Evolutionary conservation across 2,329 filamentous ascomycete species (phyloP), one percentile per base, ranked within the genome.

Genomic region (Xylariales sp.): DNA sequence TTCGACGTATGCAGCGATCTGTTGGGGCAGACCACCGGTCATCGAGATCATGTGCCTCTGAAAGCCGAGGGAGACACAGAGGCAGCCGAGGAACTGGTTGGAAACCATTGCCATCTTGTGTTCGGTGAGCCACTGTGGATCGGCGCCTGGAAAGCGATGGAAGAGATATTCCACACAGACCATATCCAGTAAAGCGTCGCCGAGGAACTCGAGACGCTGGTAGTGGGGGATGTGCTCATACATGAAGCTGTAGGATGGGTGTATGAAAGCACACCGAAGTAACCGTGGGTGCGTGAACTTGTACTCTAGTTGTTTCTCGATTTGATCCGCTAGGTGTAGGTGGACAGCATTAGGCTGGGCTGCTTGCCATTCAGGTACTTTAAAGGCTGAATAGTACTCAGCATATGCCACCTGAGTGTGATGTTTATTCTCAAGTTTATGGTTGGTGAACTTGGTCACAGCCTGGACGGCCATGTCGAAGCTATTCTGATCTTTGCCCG

Each of bases 21-120:
- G 65, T 14, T 59, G 63, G 24, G 71, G 61, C 24, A 76, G 53
- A 0, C 54, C 51, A 0, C 63, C 52, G 3, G 66, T 68, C 7
- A 85, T 71, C 5, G 72, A 65, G 0, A 80, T 75, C 12, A 97
- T 65, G 57, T 91, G 82, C 36, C 71, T 77, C 57, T 96, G 82
- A 42, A 97, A 84, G 1, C 78, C 83, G 1, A 97, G 74, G 35
- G 79, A 75, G 3, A 94, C 87, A 45, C 85, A 85, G 3, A 97
- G 70, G 14, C 82, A 87, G 1, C 86, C 88, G 1, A 96, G 74
- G 57, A 97, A 98, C 46, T 90, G 89, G 66, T 98, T 98, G 40
- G 88, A 93, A 0, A 93, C 90, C 87, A 98, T 96, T n/a, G 90
- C 88, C 82, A 94, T 96, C 66, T 97, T 97, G 72, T 97, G 91